Conservation (phyloP, 2,329 filamentous ascomycete species). For the Paradendryphiella salina region DNA sequence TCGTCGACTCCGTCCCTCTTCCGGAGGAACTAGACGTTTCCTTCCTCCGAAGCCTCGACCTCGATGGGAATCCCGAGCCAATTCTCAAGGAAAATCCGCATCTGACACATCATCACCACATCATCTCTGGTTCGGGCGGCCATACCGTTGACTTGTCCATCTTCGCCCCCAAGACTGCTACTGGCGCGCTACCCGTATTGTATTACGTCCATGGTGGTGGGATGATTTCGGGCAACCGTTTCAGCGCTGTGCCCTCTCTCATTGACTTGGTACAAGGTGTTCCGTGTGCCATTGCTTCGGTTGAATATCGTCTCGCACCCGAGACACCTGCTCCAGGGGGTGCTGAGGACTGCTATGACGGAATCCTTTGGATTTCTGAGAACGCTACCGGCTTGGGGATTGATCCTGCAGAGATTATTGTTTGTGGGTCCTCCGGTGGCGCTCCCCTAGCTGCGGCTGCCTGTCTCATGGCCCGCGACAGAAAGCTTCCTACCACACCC, state of each 20-base stretch:
- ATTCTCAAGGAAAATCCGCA: conserved; percentile 61
- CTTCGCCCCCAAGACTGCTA: conserved; percentile 56
- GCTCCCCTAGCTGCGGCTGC: conserved; percentile 14
- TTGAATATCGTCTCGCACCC: conserved; percentile 23
- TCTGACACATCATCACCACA: conserved; percentile 54
- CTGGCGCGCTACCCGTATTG: conserved; percentile 68
- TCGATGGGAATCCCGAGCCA: conserved; percentile 34
- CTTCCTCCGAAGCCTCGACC: conserved; percentile 13
- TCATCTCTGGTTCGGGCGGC: conserved; percentile 19
- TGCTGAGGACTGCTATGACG: conserved; percentile 23
- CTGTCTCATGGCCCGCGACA: conserved; percentile 22
- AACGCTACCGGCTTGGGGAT: conserved; percentile 19
- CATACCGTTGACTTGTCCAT: conserved; percentile 62
- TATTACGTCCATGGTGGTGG: conserved; percentile 65
- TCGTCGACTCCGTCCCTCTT: conserved; percentile 11
- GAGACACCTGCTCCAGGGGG: conserved; percentile 19
- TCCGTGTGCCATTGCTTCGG: conserved; percentile 16
- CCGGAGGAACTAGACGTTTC: conserved; percentile 16
- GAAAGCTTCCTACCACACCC: conserved; percentile 1
- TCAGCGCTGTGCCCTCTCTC: conserved; percentile 14
- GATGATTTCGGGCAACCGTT: conserved; percentile 22
- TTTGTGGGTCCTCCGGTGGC: conserved; percentile 18
- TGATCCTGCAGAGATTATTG: conserved; percentile 17
- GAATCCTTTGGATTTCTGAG: conserved; percentile 17
- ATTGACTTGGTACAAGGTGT: conserved; percentile 19